A percentile compares a stretch with the other conserved stretches of the same genome.
These are phyloP conservation scores for Platismatia glauca DNA, from an alignment of 495 filamentous ascomycete species.

Conservation along the genomic window DNA sequence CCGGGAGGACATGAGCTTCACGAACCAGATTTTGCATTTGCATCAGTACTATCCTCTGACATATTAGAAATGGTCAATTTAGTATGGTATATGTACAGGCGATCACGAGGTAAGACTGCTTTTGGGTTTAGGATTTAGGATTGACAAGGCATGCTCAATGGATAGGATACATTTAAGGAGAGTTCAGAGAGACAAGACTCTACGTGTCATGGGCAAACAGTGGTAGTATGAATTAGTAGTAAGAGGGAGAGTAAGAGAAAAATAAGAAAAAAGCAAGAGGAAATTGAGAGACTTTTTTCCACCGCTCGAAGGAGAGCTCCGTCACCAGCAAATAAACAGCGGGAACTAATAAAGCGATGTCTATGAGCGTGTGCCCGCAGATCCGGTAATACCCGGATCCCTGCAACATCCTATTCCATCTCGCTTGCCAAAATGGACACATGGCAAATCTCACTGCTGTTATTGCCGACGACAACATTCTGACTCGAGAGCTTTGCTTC, in stretches of 20 bases:
- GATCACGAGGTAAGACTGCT: background rate
- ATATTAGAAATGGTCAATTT: conserved; percentile 3
- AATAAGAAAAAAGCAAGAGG: background rate
- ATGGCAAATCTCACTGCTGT: conserved; percentile 8
- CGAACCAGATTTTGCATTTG: conserved; percentile 7
- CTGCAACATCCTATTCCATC: background rate
- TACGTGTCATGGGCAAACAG: conserved; percentile 4
- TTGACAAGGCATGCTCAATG: background rate
- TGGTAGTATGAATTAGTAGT: no score
- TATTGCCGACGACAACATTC: background rate
- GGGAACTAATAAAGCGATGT: background rate
- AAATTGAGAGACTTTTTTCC: conserved; percentile 1
- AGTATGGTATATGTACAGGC: conserved; percentile 5
- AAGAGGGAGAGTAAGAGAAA: background rate
- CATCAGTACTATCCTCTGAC: conserved; percentile 7
- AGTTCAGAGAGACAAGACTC: background rate
- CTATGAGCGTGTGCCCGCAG: background rate
- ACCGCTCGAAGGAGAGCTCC: conserved; percentile 1
- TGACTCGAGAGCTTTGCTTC: background rate
- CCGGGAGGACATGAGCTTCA: background rate
- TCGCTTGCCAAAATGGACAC: conserved; percentile 5
- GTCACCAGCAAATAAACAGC: conserved; percentile 4
- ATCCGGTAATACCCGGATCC: conserved; percentile 10
- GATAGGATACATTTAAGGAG: conserved; percentile 6
- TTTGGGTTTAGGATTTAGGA: no score